Percentiles rank a stretch among this genome's conserved stretches.
phyloP scores from a whole-genome alignment of 805 yeast genomes.

The Hanseniaspora guilliermondii region DNA sequence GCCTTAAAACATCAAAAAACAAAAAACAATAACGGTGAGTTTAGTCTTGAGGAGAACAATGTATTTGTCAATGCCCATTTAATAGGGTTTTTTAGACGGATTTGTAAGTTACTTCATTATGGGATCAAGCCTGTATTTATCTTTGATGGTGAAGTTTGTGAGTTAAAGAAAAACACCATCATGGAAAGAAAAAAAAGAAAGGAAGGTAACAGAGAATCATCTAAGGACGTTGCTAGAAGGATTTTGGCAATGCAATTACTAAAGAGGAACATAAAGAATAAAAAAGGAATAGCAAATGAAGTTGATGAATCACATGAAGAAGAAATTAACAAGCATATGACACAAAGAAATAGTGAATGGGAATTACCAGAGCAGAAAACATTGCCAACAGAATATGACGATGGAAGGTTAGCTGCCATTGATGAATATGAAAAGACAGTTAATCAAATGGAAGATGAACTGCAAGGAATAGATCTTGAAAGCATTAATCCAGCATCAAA shows the following conservation, averaged over 20 bases:
- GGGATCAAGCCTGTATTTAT: conserved; percentile 85
- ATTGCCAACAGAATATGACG: conserved; percentile 42
- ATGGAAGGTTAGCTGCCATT: conserved; percentile 61
- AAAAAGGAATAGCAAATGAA: neutral
- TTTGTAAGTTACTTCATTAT: conserved; percentile 75
- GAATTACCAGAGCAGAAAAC: conserved; percentile 63
- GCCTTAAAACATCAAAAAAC: conserved; percentile 62
- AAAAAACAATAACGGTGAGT: conserved; percentile 5
- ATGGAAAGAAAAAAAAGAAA: conserved; percentile 58
- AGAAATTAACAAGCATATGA: conserved; percentile 29
- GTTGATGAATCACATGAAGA: conserved; percentile 16
- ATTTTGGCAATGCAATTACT: conserved; percentile 61
- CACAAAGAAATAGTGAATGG: conserved; percentile 60
- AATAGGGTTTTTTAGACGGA: conserved; percentile 89
- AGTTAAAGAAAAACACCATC: conserved; percentile 67
- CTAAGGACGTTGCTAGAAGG: conserved; percentile 64
- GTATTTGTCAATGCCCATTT: conserved; percentile 70
- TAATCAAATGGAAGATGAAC: conserved; percentile 42
- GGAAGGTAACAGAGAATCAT: conserved; percentile 58
- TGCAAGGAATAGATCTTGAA: conserved; percentile 59
- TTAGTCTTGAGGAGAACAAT: conserved; percentile 47
- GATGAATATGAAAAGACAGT: conserved; percentile 56
- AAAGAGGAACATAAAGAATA: conserved; percentile 40
- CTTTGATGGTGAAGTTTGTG: conserved; percentile 92
- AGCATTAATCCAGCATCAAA: conserved; percentile 71